These are phyloP conservation scores for Amyloporia xantha DNA, from an alignment of 768 basidiomycete genomes.

Conservation along the genomic window DNA sequence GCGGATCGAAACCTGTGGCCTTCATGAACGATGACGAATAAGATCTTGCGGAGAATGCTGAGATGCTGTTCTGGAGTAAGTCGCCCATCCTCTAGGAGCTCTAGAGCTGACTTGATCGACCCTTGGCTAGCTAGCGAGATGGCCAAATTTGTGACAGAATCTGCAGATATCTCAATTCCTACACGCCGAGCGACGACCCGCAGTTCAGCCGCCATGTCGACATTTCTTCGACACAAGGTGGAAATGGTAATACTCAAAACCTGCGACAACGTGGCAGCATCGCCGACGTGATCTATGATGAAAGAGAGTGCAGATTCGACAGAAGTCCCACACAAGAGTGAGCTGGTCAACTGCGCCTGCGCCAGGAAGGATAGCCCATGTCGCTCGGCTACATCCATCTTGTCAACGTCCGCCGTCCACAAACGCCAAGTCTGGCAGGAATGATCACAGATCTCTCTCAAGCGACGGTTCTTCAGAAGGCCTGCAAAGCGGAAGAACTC, in stretches of 20 bases:
- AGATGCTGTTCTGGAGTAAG: background rate
- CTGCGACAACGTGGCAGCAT: background rate
- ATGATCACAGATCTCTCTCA: constrained; percentile 8
- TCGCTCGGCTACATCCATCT: background rate
- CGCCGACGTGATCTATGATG: constrained; percentile 7
- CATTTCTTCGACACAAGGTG: constrained; percentile 3
- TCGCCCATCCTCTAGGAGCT: background rate
- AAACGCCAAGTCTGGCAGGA: background rate
- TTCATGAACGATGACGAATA: constrained; percentile 5
- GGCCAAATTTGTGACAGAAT: background rate
- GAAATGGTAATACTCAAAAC: constrained; percentile 5
- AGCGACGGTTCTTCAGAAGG: constrained; percentile 3
- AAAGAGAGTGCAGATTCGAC: constrained; percentile 10
- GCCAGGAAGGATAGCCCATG: constrained; percentile 6
- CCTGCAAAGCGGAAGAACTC: constrained; percentile 18
- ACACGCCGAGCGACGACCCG: background rate
- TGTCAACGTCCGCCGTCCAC: constrained; percentile 3
- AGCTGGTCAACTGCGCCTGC: constrained; percentile 8
- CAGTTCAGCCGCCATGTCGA: constrained; percentile 10
- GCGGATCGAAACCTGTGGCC: background rate
- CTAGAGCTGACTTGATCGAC: background rate
- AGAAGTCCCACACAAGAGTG: constrained; percentile 7
- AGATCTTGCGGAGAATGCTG: background rate
- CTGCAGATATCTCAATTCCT: background rate
- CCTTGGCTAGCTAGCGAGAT: background rate